phyloP scores from a whole-genome alignment of 148 eudicot species.

The Simmondsia chinensis region DNA sequence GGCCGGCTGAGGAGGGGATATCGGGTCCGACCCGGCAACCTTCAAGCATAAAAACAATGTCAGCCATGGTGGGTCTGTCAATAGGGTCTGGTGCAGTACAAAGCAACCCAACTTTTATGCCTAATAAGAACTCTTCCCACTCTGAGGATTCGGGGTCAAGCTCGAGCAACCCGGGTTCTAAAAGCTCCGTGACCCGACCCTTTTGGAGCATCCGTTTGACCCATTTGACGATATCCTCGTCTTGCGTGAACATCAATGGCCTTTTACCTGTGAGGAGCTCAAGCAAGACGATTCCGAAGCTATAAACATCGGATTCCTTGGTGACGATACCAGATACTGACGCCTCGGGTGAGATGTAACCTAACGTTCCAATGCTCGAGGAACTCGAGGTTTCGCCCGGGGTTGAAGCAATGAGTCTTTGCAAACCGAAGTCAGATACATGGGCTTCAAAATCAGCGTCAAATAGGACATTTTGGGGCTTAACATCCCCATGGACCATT shows the following conservation, averaged over 20 bases:
- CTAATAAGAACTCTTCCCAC: conserved; percentile 78
- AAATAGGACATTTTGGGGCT: conserved; percentile 61
- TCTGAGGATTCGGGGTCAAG: conserved; percentile 79
- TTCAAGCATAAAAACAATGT: conserved; percentile 71
- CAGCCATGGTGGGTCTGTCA: conserved; percentile 64
- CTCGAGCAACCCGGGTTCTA: conserved; percentile 67
- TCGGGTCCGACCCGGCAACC: conserved; percentile 76
- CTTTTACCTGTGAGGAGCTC: conserved; percentile 65
- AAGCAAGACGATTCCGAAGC: conserved; percentile 62
- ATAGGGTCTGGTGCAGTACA: conserved; percentile 56
- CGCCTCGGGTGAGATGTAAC: conserved; percentile 60
- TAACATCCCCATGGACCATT: conserved; percentile 55
- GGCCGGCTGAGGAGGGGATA: conserved; percentile 61
- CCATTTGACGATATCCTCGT: conserved; percentile 80
- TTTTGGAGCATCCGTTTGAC: conserved; percentile 61
- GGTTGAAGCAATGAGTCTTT: conserved; percentile 24
- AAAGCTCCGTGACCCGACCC: conserved; percentile 53
- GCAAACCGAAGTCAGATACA: conserved; percentile 63
- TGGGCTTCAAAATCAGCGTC: conserved; percentile 88
- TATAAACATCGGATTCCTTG: conserved; percentile 58
- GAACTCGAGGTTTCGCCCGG: conserved; percentile 47
- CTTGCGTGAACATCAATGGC: conserved; percentile 58
- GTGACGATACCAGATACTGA: conserved; percentile 31
- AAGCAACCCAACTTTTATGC: conserved; percentile 57
- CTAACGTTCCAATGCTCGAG: conserved; percentile 46